Evolutionary conservation across 2,329 filamentous ascomycete species (phyloP).

Genomic region (Beauveria sp.): DNA sequence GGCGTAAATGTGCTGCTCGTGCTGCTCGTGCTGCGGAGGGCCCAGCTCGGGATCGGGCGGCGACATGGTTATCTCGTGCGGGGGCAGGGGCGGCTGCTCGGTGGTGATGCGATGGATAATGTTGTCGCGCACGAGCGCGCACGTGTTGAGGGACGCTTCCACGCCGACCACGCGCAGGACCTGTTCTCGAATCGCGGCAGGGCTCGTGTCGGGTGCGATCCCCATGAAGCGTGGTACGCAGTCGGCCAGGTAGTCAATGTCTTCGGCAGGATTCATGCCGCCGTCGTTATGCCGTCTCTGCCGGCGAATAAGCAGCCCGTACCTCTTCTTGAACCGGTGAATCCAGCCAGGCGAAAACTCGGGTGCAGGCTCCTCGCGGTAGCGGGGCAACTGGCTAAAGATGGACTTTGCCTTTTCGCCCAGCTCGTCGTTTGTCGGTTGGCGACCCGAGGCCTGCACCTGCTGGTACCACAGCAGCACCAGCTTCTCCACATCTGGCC

Average conservation of each 20-base stretch:
- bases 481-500: conserved; percentile 55
- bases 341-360: conserved; percentile 60
- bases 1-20: conserved; percentile 30
- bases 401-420: conserved; percentile 55
- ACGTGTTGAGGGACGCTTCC: conserved; percentile 44
- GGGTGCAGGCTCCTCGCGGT: conserved; percentile 51
- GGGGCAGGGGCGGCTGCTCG: background rate
- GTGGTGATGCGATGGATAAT: conserved; percentile 34
- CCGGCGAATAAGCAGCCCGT: conserved; percentile 49
- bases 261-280: conserved; percentile 41
- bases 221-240: conserved; percentile 52
- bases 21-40: conserved; percentile 15
- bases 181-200: conserved; percentile 50
- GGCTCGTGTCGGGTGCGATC: conserved; percentile 50
- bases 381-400: conserved; percentile 50
- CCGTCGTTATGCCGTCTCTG: conserved; percentile 45
- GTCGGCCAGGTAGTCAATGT: conserved; percentile 53
- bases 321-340: conserved; percentile 57
- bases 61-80: background rate
- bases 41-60: conserved; percentile 13
- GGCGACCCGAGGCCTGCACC: conserved; percentile 42
- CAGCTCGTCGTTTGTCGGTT: conserved; percentile 55
- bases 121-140: conserved; percentile 51
- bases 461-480: conserved; percentile 49
- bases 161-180: conserved; percentile 48